A percentile compares a stretch with the other conserved stretches of the same genome.
Conservation (phyloP, 2,329 filamentous ascomycete genomes). For the Cryphonectria naterciae region DNA sequence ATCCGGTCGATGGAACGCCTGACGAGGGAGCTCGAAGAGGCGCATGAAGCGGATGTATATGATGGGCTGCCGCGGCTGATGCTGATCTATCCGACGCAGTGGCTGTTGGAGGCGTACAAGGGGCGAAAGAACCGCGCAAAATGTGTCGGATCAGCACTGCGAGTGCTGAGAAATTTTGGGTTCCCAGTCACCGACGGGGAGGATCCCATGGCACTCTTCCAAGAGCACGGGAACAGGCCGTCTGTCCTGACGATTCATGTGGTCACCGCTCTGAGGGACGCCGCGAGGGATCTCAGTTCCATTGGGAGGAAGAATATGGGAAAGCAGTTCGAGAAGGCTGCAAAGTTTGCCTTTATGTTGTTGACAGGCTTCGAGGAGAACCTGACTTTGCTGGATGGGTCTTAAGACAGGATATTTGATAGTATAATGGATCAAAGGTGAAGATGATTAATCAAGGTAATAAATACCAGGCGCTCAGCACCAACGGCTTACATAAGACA, state of each 20-base stretch:
- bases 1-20: constrained; percentile 40
- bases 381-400: not conserved
- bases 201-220: not conserved
- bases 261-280: not conserved
- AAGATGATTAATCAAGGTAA: too few relatives aligned
- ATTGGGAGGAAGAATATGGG: not conserved
- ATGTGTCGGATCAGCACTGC: not conserved
- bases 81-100: constrained; percentile 43
- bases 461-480: too few relatives aligned
- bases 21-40: constrained; percentile 37
- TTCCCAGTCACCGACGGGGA: not conserved
- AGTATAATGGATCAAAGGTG: too few relatives aligned
- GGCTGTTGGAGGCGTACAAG: constrained; percentile 40
- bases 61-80: constrained; percentile 38
- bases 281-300: not conserved
- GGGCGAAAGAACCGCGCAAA: constrained; percentile 35
- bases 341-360: not conserved
- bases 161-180: not conserved
- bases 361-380: not conserved
- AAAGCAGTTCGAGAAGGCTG: not conserved
- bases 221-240: not conserved
- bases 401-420: too few relatives aligned
- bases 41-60: constrained; percentile 41
- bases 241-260: not conserved
- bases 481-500: not conserved